Percentiles rank a stretch among this genome's conserved stretches.
Conservation (phyloP, 2,329 filamentous ascomycete species). For the Apiospora phragmitis region DNA sequence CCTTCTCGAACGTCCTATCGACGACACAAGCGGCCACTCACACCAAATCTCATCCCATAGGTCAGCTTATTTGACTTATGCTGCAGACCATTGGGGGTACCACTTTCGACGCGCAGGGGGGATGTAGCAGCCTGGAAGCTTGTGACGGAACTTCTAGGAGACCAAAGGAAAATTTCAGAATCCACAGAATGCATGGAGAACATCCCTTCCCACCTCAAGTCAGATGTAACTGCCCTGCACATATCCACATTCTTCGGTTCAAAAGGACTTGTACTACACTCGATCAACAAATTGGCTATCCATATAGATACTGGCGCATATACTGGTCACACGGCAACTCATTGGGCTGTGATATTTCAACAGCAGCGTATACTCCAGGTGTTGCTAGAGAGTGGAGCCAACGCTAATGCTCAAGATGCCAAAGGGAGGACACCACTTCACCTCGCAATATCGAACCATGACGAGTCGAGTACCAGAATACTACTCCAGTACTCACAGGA, state of each 20-base stretch:
- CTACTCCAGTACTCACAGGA: background rate
- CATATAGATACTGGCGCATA: background rate
- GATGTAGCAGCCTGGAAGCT: background rate
- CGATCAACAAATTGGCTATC: background rate
- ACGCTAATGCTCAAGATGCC: background rate
- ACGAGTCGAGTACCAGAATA: background rate
- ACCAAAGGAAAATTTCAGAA: background rate
- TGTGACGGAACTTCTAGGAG: background rate
- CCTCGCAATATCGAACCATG: background rate
- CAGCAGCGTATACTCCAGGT: background rate
- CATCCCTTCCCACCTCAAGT: background rate
- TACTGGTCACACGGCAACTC: background rate
- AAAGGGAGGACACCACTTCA: background rate
- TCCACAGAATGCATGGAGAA: background rate
- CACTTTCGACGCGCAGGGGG: background rate
- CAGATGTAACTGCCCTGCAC: background rate
- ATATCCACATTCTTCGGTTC: background rate
- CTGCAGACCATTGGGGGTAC: background rate
- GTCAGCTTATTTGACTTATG: background rate
- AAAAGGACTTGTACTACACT: background rate
- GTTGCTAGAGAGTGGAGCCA: background rate
- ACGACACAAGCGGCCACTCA: accelerated
- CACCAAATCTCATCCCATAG: accelerated
- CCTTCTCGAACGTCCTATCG: background rate
- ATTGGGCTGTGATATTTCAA: background rate